phyloP scores from a whole-genome alignment of 83 land plant species.

The Diphasiastrum complanatum region DNA sequence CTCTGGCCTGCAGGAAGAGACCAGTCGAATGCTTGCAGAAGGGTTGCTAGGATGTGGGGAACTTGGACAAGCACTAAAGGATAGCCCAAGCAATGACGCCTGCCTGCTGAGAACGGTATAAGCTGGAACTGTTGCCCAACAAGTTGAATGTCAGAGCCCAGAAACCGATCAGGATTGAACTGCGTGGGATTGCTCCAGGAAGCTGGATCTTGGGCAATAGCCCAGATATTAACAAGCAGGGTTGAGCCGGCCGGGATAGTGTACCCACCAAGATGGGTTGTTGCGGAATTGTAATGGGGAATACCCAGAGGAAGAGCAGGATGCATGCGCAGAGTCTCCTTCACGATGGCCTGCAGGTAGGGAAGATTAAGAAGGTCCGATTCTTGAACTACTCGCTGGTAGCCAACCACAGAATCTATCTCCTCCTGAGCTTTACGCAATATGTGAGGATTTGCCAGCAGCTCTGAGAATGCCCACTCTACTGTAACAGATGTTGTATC shows the following conservation, averaged over 20 bases:
- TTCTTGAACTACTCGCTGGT: neutral
- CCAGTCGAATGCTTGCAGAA: conserved; percentile 9
- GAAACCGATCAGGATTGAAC: conserved; percentile 7
- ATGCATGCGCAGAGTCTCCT: conserved; percentile 1
- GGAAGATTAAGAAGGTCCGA: neutral
- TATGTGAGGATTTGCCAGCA: conserved; percentile 45
- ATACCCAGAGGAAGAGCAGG: neutral
- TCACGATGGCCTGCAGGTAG: neutral
- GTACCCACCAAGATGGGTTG: neutral
- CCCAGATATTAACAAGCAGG: conserved; percentile 1
- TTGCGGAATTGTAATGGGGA: neutral
- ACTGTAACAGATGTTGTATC: conserved; percentile 68
- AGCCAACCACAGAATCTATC: conserved; percentile 39
- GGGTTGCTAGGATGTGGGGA: neutral
- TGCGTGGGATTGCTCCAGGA: neutral
- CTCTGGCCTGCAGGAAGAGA: too few species aligned
- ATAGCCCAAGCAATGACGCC: conserved; percentile 1
- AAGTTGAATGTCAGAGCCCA: too few species aligned
- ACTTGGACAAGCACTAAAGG: neutral
- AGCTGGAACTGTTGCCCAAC: neutral
- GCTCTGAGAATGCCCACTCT: conserved; percentile 70
- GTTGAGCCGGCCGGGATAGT: neutral
- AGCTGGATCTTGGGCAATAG: neutral
- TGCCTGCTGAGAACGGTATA: conserved; percentile 1
- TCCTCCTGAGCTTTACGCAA: conserved; percentile 47